Conservation (phyloP, 495 filamentous ascomycete species). For the Trichocladium antarcticum region DNA sequence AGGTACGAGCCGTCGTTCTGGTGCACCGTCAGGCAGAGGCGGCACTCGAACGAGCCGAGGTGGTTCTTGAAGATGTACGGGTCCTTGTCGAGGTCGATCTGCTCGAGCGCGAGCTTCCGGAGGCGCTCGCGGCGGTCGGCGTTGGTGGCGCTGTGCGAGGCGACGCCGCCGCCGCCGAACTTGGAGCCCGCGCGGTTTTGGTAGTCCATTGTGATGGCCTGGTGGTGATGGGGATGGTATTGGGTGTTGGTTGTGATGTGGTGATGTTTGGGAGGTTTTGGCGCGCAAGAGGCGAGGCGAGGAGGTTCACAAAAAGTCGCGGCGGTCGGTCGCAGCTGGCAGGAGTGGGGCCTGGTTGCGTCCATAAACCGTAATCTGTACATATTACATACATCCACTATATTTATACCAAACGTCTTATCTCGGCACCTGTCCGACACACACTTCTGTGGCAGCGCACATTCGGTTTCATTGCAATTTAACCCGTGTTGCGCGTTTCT, state of each 20-base stretch:
- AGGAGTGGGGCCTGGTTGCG: too few species aligned
- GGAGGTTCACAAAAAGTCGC: neutral
- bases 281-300: neutral
- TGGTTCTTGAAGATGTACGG: slow-evolving; percentile 99
- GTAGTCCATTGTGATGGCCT: slow-evolving; percentile 40
- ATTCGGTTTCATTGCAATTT: too few species aligned
- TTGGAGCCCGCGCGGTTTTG: slow-evolving; percentile 96
- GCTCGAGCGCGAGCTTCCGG: slow-evolving; percentile 94
- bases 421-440: too few species aligned
- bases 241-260: neutral
- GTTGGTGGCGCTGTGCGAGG: slow-evolving; percentile 84
- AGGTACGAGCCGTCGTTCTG: slow-evolving; percentile 99
- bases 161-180: slow-evolving; percentile 95
- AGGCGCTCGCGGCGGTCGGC: slow-evolving; percentile 94
- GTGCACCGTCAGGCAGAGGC: slow-evolving; percentile 96
- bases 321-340: neutral
- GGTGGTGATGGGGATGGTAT: neutral
- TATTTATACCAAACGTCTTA: too few species aligned
- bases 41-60: slow-evolving; percentile 95
- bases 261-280: neutral
- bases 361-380: too few species aligned
- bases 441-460: too few species aligned
- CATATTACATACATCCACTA: too few species aligned
- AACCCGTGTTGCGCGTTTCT: too few species aligned
- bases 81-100: slow-evolving; percentile 98